These are phyloP conservation scores for Actinomucor elegans DNA, from an alignment of 371 early-diverging fungal species.

Conservation along the genomic window DNA sequence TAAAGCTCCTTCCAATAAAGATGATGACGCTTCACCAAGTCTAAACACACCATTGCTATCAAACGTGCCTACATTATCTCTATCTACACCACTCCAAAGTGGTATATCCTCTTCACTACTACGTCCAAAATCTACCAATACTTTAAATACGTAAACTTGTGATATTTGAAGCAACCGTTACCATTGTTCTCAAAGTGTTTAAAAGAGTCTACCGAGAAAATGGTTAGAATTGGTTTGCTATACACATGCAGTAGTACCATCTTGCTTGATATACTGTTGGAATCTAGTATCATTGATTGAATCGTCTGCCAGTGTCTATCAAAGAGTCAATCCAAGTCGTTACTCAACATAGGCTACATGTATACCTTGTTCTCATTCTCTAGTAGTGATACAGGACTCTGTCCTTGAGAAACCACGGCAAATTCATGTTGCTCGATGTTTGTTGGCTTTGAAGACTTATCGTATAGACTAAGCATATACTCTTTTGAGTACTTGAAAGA, in stretches of 20 bases:
- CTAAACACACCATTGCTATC: conserved; percentile 68
- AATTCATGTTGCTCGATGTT: not conserved
- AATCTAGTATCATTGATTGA: no score
- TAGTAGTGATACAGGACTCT: not conserved
- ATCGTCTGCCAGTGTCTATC: no score
- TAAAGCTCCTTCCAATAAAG: conserved; percentile 29
- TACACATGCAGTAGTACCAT: no score
- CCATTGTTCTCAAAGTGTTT: no score
- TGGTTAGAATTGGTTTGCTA: no score
- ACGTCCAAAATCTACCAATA: not conserved
- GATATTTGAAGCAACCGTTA: no score
- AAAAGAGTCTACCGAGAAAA: no score
- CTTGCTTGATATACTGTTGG: no score
- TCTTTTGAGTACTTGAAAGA: conserved; percentile 67
- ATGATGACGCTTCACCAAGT: conserved; percentile 32
- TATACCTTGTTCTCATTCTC: no score
- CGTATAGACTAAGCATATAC: conserved; percentile 62
- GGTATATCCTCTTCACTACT: conserved; percentile 6
- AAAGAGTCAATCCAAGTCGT: no score
- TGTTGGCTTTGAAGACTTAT: conserved; percentile 9
- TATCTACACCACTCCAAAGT: conserved; percentile 30
- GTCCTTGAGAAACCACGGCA: not conserved
- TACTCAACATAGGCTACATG: no score
- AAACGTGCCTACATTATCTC: conserved; percentile 46
- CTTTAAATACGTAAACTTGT: no score